Percentiles rank a stretch among this genome's conserved stretches.
These are phyloP conservation scores for Podospora sp. DNA, from an alignment of 495 filamentous ascomycete species.

Conservation along the genomic window DNA sequence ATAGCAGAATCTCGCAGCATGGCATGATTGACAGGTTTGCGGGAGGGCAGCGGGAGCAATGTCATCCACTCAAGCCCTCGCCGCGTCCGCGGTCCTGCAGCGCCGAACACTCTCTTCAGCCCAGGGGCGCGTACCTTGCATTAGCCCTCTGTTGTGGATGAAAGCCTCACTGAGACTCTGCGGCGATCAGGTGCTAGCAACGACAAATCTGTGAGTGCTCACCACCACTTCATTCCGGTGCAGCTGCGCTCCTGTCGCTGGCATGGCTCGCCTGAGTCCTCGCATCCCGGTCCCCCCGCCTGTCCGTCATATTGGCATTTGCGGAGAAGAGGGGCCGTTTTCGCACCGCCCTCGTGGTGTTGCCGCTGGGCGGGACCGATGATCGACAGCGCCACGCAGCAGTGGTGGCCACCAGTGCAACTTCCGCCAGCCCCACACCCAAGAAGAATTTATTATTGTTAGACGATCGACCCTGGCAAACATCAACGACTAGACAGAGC, in stretches of 20 bases:
- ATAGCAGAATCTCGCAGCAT: conserved; percentile 3
- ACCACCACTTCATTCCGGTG: neutral
- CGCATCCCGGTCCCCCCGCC: neutral
- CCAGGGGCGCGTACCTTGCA: conserved; percentile 25
- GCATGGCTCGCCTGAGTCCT: neutral
- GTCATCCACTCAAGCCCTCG: conserved; percentile 1
- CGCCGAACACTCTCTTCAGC: conserved; percentile 1
- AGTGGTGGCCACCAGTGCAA: conserved; percentile 1
- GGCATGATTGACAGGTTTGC: conserved; percentile 8
- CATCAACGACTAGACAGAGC: neutral
- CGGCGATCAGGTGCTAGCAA: neutral
- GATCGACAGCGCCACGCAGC: conserved; percentile 17
- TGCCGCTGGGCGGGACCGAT: conserved; percentile 5
- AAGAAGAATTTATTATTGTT: no score
- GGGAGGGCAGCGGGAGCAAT: conserved; percentile 4
- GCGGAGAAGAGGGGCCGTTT: conserved; percentile 18
- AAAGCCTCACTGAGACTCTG: conserved; percentile 19
- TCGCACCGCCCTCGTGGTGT: neutral
- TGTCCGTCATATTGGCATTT: conserved; percentile 14
- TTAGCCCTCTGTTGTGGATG: conserved; percentile 24
- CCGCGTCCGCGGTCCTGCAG: neutral
- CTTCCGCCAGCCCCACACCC: neutral
- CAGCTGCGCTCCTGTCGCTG: neutral
- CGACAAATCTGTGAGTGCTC: neutral
- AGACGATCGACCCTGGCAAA: neutral